Evolutionary conservation across 2,329 filamentous ascomycete genomes (phyloP).

Genomic region (Pseudonectria buxi): DNA sequence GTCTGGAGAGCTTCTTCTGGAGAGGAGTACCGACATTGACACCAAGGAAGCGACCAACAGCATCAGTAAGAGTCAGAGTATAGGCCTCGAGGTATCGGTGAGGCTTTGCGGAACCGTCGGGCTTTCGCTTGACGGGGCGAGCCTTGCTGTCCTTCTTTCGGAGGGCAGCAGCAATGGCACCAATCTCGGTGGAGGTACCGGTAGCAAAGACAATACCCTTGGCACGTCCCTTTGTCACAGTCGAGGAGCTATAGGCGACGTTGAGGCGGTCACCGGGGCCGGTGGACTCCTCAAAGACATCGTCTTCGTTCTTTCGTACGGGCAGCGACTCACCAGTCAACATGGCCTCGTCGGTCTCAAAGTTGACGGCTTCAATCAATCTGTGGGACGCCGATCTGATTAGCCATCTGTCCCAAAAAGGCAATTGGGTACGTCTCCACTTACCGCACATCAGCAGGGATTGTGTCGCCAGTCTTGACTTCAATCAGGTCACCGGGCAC

Average conservation of each 20-base stretch:
- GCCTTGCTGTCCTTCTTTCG: conserved; percentile 41
- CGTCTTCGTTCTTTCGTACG: conserved; percentile 44
- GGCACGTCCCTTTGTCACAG: conserved; percentile 54
- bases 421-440: conserved; percentile 23
- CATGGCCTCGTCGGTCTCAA: conserved; percentile 60
- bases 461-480: conserved; percentile 51
- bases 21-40: conserved; percentile 64
- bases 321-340: conserved; percentile 59
- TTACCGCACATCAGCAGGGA: conserved; percentile 50
- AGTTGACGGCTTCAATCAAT: conserved; percentile 54
- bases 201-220: conserved; percentile 55
- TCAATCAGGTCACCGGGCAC: conserved; percentile 53
- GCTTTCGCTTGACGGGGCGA: conserved; percentile 44
- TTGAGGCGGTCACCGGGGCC: conserved; percentile 52
- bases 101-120: conserved; percentile 45
- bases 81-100: conserved; percentile 43
- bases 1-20: conserved; percentile 60
- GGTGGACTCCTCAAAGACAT: conserved; percentile 35
- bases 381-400: conserved; percentile 14
- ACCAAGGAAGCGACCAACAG: conserved; percentile 57
- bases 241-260: conserved; percentile 56
- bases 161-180: conserved; percentile 50
- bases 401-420: no score
- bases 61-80: conserved; percentile 47
- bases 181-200: conserved; percentile 56